Base-by-base conservation (phyloP, 805 yeast species). In the Saccharomycopsis sp. region DNA sequence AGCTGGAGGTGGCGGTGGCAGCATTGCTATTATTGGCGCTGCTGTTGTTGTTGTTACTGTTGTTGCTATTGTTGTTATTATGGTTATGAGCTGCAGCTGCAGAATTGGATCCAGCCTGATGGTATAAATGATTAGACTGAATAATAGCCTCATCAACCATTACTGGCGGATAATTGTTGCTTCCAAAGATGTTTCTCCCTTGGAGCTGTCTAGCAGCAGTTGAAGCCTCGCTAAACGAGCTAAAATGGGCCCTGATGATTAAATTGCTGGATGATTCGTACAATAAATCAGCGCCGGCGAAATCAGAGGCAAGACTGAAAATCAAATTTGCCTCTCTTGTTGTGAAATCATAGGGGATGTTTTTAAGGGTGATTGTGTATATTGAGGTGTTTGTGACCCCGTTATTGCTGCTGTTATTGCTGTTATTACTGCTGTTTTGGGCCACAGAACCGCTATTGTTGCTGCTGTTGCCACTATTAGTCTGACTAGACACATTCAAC, bases 301-400 rank as follows among this genome's bases (percentile, higher is more conserved):
- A 85, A 64, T 85, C 89, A 62, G 76, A 72, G n/a, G 89, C 87
- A 57, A 87, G 72, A 3, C 93, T 79, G 68, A 87, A 87, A 5
- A 87, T 77, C 15, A 85, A 75, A 54, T 79, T 75, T 1, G 88
- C 84, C 69, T 87, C 96, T 68, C 94, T 78, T 41, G 77, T 63
- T 1, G 87, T 70, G 29, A 87, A 73, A 70, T 87, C 90, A 2
- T 71, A 64, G 7, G 96, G 94, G 12, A 85, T 67, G 66, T 85
- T 85, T 64, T 75, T 74, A 55, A 87, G 67, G 61, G 73, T 76
- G 52, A 83, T 64, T 12, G 70, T 66, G 54, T 66, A 70, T 2
- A 58, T 58, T 17, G 50, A 14, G 51, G 47, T 54, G 19, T 56
- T 47, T 47, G 59, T 24, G 53, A 58, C 2, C 52, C 57, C 19